Conservation (phyloP, 1,284 basidiomycete genomes). For the Thecaphora thlaspeos region DNA sequence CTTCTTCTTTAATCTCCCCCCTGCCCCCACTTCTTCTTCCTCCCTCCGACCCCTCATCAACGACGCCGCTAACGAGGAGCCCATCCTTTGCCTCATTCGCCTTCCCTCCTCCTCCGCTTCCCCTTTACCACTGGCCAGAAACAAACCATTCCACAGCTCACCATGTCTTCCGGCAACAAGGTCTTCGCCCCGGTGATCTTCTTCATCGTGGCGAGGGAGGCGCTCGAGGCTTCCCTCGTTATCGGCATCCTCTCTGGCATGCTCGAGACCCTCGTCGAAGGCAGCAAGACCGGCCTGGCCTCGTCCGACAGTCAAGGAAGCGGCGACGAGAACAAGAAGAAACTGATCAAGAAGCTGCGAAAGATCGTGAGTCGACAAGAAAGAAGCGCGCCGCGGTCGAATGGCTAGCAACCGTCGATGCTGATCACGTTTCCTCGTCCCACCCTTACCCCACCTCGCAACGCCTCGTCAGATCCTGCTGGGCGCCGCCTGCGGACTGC, state of each 20-base stretch:
- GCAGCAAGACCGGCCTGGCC: conserved; percentile 19
- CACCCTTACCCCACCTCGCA: no score
- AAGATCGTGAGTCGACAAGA: conserved; percentile 28
- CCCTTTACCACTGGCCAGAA: no score
- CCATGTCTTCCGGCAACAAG: conserved; percentile 36
- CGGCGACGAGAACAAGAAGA: conserved; percentile 10
- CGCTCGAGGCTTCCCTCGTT: conserved; percentile 53
- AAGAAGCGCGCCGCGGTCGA: no score
- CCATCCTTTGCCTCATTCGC: no score
- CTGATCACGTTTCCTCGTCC: no score
- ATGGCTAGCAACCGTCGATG: neutral
- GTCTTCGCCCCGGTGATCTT: conserved; percentile 56
- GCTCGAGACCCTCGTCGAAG: conserved; percentile 47
- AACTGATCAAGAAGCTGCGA: conserved; percentile 36
- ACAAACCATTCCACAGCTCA: neutral
- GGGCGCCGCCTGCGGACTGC: conserved; percentile 43
- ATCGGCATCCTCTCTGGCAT: conserved; percentile 53
- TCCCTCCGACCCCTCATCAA: no score
- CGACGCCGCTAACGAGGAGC: no score
- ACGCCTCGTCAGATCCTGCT: conserved; percentile 17
- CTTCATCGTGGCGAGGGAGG: conserved; percentile 54
- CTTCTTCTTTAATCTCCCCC: no score
- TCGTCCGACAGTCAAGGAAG: conserved; percentile 11
- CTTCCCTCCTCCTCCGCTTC: conserved; percentile 3
- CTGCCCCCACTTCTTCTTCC: no score